Evolutionary conservation across 2,329 filamentous ascomycete genomes (phyloP).

Genomic region (Botrytis hyacinthi): DNA sequence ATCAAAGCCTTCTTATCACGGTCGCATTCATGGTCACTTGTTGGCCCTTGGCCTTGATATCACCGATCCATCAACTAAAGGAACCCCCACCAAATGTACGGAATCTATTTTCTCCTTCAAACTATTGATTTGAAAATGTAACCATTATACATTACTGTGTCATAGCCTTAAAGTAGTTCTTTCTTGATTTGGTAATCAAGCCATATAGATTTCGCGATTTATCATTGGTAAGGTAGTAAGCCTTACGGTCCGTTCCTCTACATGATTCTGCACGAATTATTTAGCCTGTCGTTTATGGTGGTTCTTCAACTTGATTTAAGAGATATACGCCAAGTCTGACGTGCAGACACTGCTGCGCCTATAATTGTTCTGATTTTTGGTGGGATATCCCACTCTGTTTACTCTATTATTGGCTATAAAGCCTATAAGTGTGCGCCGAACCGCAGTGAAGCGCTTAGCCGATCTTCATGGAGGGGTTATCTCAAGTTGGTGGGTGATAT

Average conservation of each 20-base stretch:
- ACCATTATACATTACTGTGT: background rate
- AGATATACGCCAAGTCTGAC: slow-evolving; percentile 1
- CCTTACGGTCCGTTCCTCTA: background rate
- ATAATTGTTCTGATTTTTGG: background rate
- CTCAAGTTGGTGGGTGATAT: slow-evolving; percentile 6
- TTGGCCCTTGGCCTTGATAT: background rate
- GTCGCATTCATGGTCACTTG: background rate
- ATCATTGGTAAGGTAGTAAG: background rate
- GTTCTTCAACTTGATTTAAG: background rate
- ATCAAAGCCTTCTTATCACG: background rate
- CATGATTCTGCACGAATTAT: background rate
- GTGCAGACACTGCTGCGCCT: slow-evolving; percentile 14
- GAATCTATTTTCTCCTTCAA: background rate
- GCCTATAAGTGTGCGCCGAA: background rate
- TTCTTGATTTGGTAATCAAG: background rate
- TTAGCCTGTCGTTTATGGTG: background rate
- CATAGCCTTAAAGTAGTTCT: slow-evolving; percentile 6
- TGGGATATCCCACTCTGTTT: background rate
- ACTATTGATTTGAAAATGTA: slow-evolving; percentile 1
- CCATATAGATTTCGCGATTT: background rate
- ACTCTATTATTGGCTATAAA: slow-evolving; percentile 16
- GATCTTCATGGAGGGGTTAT: slow-evolving; percentile 11
- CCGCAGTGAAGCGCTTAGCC: slow-evolving; percentile 12
- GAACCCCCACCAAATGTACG: background rate
- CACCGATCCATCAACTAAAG: background rate